phyloP scores from a whole-genome alignment of 371 early-diverging fungal genomes.

The Homolaphlyctis polyrhiza region DNA sequence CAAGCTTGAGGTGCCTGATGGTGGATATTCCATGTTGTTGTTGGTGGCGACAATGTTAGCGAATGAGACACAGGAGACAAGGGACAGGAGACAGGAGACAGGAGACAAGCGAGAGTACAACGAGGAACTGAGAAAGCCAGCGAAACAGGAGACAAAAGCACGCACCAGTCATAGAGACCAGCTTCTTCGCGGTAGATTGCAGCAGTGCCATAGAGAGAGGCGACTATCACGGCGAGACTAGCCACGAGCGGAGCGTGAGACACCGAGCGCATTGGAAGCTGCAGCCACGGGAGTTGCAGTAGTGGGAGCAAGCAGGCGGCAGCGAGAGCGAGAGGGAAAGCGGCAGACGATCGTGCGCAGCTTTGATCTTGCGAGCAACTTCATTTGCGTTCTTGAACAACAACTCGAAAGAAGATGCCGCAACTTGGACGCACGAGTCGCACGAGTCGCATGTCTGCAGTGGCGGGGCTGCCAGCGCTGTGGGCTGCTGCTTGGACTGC shows the following conservation, averaged over 20 bases:
- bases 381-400: no score
- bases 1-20: conserved; percentile 7
- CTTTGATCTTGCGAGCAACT: no score
- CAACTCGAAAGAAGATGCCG: no score
- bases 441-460: no score
- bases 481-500: no score
- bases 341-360: background rate
- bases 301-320: background rate
- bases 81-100: background rate
- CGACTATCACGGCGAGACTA: background rate
- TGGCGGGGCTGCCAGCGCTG: no score
- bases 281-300: background rate
- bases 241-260: no score
- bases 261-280: no score
- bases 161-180: conserved; percentile 8
- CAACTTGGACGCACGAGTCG: no score
- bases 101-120: background rate
- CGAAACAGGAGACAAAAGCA: background rate
- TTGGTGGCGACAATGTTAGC: background rate
- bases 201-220: background rate
- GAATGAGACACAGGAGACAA: background rate
- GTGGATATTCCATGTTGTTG: background rate
- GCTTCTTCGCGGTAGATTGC: conserved; percentile 4
- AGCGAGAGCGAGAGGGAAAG: background rate
- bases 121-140: background rate